Percentiles rank a stretch among this genome's conserved stretches.
These are phyloP conservation scores for Aspergillus sp. DNA, from an alignment of 2,329 filamentous ascomycete genomes.

Conservation along the genomic window DNA sequence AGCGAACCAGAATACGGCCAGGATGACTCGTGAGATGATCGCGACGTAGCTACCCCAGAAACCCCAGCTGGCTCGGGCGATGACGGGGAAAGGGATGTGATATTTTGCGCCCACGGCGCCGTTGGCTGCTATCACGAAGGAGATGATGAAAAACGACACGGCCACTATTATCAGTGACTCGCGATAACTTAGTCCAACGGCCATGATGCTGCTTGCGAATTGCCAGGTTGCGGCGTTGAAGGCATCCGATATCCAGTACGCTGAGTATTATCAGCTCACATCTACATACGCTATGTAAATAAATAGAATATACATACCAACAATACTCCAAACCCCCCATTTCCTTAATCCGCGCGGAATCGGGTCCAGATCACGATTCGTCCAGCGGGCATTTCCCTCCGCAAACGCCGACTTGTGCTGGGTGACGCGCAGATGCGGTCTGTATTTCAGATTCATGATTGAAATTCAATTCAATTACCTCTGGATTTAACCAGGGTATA, in stretches of 20 bases:
- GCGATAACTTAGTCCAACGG: slow-evolving; percentile 51
- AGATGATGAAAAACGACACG: slow-evolving; percentile 49
- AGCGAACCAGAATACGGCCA: slow-evolving; percentile 60
- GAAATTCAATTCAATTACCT: too few relatives aligned
- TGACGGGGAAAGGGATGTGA: slow-evolving; percentile 54
- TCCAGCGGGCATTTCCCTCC: slow-evolving; percentile 40
- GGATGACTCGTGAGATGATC: slow-evolving; percentile 49
- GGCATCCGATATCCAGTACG: slow-evolving; percentile 50
- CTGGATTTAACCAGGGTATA: too few relatives aligned
- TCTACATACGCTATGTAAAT: too few relatives aligned
- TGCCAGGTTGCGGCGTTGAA: slow-evolving; percentile 54
- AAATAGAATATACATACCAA: slow-evolving; percentile 20
- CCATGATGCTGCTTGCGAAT: slow-evolving; percentile 46
- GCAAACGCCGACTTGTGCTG: slow-evolving; percentile 45
- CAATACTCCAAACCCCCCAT: slow-evolving; percentile 43
- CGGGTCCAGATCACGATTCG: slow-evolving; percentile 48
- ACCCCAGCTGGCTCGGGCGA: slow-evolving; percentile 52
- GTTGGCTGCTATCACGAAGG: slow-evolving; percentile 57
- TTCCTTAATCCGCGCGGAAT: slow-evolving; percentile 39
- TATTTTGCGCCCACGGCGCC: slow-evolving; percentile 51
- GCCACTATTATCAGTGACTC: slow-evolving; percentile 48
- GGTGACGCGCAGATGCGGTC: slow-evolving; percentile 39
- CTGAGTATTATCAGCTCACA: slow-evolving; percentile 11
- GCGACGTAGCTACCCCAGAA: slow-evolving; percentile 55
- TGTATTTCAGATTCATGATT: neutral